phyloP scores from a whole-genome alignment of 139 green algal genomes.

The Chlorella sp. region DNA sequence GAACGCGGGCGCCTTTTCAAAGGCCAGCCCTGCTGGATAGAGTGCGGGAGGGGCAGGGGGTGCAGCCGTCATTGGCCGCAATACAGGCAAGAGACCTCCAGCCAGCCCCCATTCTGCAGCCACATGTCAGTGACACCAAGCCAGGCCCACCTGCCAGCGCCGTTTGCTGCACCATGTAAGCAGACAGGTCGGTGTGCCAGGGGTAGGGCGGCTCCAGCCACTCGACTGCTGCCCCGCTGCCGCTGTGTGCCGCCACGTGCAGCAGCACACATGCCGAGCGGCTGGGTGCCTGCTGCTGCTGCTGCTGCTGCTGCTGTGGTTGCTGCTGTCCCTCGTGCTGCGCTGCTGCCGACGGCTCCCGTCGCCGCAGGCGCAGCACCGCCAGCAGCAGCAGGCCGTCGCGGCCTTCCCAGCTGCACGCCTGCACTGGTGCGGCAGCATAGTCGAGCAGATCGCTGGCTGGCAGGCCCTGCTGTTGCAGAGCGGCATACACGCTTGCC shows the following conservation, averaged over 20 bases:
- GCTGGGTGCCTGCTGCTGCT: background rate
- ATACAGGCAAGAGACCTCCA: background rate
- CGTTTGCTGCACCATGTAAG: constrained; percentile 33
- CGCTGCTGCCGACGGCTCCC: background rate
- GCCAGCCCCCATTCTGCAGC: background rate
- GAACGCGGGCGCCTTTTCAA: constrained; percentile 29
- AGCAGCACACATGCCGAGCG: constrained; percentile 16
- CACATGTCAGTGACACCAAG: background rate
- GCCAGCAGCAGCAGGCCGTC: constrained; percentile 32
- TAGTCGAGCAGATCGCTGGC: constrained; percentile 11
- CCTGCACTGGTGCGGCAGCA: constrained; percentile 19
- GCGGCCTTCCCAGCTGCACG: background rate
- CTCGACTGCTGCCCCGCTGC: background rate
- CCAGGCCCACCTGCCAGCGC: constrained; percentile 17
- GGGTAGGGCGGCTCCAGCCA: constrained; percentile 27
- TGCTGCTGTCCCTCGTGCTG: too few species aligned
- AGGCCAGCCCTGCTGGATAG: constrained; percentile 13
- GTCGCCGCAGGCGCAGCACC: constrained; percentile 21
- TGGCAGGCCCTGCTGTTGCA: constrained; percentile 6
- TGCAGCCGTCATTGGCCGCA: background rate
- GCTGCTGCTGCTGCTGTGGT: background rate
- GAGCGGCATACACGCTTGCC: constrained; percentile 1
- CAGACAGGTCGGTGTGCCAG: constrained; percentile 24
- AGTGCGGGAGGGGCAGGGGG: background rate
- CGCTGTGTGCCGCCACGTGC: background rate